Base-by-base conservation (phyloP, 345 rosid species). In the Salix koriyanagi region DNA sequence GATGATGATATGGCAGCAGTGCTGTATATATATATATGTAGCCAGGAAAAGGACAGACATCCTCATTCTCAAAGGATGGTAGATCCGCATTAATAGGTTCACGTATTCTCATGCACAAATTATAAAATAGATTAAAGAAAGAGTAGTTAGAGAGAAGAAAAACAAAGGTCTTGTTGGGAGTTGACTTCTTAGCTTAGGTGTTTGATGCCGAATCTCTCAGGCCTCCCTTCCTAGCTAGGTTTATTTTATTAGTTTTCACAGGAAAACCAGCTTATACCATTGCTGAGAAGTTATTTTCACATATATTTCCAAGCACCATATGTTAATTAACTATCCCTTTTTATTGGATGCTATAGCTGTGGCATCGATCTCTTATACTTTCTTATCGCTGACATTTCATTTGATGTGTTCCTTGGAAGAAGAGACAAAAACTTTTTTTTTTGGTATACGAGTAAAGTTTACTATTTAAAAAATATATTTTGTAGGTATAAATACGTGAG, bases 161-260 rank as follows among this genome's bases (percentile, higher is more conserved):
- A 70, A 75, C 71, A 75, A 26, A 32, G 74, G 72, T 58, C 30
- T 58, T 25, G 72, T 66, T 25, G 39, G 67, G 72, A 79, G 83
- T 87, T 85, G 90, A 84, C 90, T 87, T 82, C 72, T 79, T 83
- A 84, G 86, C 67, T 75, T 65, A 83, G 71, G 23, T 30, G 56
- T 58, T 75, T 21, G 79, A 69, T 77, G 83, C 61, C 42, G 75
- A 75, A 80, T 73, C 85, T 75, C 73, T 72, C 79, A 41, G 54
- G 13, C 69, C 50, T 8, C 18, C 19, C 62, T 12, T 58, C 10
- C 64, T 58, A 58, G 28, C 11, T 32, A 32, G 34, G 34, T 19
- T 58, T 58, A 58, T 58, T 58, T 58, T 58, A 58, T n/a, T 58
- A 58, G 64, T 58, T 58, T 9, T 58, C 14, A 23, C 64, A 58